These are phyloP conservation scores for Haplosporangium gracile DNA, from an alignment of 192 early-diverging fungal genomes.

Conservation along the genomic window DNA sequence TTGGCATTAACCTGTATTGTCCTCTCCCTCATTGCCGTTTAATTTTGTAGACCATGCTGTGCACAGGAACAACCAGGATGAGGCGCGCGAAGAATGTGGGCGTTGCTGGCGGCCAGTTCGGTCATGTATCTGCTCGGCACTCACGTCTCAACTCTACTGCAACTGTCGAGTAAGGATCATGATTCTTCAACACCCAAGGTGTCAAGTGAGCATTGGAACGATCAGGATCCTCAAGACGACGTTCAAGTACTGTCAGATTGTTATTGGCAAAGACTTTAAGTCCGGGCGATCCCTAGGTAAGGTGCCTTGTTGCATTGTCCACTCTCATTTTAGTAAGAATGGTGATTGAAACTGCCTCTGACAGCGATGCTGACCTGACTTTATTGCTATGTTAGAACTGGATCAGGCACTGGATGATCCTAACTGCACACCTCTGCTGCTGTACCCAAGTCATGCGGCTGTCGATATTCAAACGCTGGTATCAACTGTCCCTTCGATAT, in stretches of 20 bases:
- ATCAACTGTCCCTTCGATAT: neutral
- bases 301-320: too few relatives aligned
- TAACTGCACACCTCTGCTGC: slow-evolving; percentile 34
- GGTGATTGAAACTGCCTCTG: too few relatives aligned
- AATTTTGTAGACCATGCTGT: slow-evolving; percentile 24
- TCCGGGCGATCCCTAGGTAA: slow-evolving; percentile 33
- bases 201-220: slow-evolving; percentile 57
- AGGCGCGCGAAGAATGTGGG: slow-evolving; percentile 34
- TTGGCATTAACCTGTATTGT: neutral
- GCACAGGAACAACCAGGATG: slow-evolving; percentile 23
- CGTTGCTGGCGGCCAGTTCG: slow-evolving; percentile 49
- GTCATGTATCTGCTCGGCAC: slow-evolving; percentile 49
- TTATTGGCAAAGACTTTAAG: slow-evolving; percentile 56
- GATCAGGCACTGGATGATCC: slow-evolving; percentile 40
- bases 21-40: neutral
- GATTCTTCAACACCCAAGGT: slow-evolving; percentile 56
- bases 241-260: slow-evolving; percentile 54
- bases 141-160: slow-evolving; percentile 45
- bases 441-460: slow-evolving; percentile 49
- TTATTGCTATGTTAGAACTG: slow-evolving; percentile 21
- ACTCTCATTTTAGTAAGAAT: neutral
- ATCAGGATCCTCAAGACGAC: slow-evolving; percentile 51
- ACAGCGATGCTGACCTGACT: neutral
- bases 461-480: slow-evolving; percentile 32
- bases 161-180: slow-evolving; percentile 54